phyloP scores from a whole-genome alignment of 164 flowering plant species.

The Vitis labrusca region DNA sequence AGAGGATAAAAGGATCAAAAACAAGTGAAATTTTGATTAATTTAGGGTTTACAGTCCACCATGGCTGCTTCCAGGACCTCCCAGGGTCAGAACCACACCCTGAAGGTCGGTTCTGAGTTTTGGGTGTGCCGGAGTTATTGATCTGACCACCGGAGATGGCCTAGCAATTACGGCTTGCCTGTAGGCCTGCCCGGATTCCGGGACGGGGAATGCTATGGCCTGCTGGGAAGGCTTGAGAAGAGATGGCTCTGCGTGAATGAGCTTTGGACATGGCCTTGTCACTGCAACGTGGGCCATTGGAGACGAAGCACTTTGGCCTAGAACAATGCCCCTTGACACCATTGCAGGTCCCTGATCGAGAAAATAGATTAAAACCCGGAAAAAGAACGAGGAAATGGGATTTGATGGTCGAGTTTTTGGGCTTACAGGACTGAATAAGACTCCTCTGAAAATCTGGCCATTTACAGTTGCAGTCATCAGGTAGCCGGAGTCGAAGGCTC shows the following conservation, averaged over 20 bases:
- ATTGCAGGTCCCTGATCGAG: slow-evolving; percentile 48
- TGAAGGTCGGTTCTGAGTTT: slow-evolving; percentile 68
- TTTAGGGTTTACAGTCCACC: slow-evolving; percentile 6
- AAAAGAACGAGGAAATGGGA: too few relatives aligned
- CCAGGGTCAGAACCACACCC: slow-evolving; percentile 79
- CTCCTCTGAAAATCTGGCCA: slow-evolving; percentile 81
- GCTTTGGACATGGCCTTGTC: slow-evolving; percentile 27
- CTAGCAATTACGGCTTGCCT: slow-evolving; percentile 26
- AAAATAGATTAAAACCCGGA: not conserved
- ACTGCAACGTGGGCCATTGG: slow-evolving; percentile 14
- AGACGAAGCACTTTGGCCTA: slow-evolving; percentile 20
- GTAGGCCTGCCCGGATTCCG: slow-evolving; percentile 25
- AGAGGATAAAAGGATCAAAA: not conserved
- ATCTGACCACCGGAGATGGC: slow-evolving; percentile 25
- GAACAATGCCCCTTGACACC: slow-evolving; percentile 28
- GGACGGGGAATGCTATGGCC: slow-evolving; percentile 10
- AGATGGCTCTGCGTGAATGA: slow-evolving; percentile 10
- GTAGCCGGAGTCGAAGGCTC: slow-evolving; percentile 88
- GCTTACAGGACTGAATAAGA: slow-evolving; percentile 83
- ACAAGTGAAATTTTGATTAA: too few relatives aligned
- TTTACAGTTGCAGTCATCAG: slow-evolving; percentile 86
- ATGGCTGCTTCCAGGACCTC: slow-evolving; percentile 64
- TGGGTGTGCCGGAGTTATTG: slow-evolving; percentile 24
- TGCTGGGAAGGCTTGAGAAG: slow-evolving; percentile 29
- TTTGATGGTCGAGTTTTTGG: too few relatives aligned